A percentile compares a stretch with the other conserved stretches of the same genome.
phyloP scores from a whole-genome alignment of 805 yeast genomes.

The Ogataea allantospora region DNA sequence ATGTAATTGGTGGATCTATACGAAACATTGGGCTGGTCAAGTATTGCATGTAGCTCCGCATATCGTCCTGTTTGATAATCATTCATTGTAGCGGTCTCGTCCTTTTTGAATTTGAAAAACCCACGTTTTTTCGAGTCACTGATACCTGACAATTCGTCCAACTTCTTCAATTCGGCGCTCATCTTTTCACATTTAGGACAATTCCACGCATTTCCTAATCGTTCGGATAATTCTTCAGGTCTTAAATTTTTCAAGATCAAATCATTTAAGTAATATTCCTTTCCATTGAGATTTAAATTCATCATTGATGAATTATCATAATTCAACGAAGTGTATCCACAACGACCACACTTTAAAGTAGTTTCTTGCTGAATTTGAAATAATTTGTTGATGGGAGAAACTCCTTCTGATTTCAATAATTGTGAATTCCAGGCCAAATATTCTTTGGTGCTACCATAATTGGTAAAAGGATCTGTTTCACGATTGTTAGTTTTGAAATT shows the following conservation, averaged over 20 bases:
- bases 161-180: constrained; percentile 20
- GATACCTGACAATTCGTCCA: constrained; percentile 14
- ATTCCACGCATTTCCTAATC: constrained; percentile 76
- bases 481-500: constrained; percentile 25
- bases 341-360: constrained; percentile 58
- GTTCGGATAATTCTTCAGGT: constrained; percentile 60
- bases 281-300: constrained; percentile 28
- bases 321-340: constrained; percentile 59
- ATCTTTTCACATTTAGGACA: constrained; percentile 65
- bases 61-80: constrained; percentile 23
- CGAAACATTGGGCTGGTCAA: constrained; percentile 30
- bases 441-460: constrained; percentile 37
- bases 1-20: constrained; percentile 31
- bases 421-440: constrained; percentile 62
- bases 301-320: constrained; percentile 40
- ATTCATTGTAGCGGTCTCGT: constrained; percentile 15
- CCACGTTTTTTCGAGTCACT: constrained; percentile 24
- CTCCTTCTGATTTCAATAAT: constrained; percentile 53
- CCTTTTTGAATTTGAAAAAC: constrained; percentile 27
- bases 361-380: constrained; percentile 77
- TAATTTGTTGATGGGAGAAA: constrained; percentile 61
- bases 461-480: constrained; percentile 26
- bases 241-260: constrained; percentile 60
- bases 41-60: constrained; percentile 15
- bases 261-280: constrained; percentile 46